phyloP scores from a whole-genome alignment of 2,329 filamentous ascomycete genomes.

The Gliomastix tumulicola region DNA sequence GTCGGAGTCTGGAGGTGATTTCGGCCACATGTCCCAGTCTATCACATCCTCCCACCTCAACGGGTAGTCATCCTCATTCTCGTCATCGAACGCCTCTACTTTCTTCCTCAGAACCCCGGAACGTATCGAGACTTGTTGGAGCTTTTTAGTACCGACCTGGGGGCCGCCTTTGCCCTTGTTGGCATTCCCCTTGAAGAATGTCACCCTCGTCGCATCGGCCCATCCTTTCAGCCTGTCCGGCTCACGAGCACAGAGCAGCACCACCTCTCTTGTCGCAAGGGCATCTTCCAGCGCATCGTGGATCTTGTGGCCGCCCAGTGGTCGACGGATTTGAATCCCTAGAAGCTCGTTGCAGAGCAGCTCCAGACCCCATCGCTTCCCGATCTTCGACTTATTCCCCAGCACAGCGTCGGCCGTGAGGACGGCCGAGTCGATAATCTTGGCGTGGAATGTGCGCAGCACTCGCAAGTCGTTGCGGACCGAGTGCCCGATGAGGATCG shows the following conservation, averaged over 20 bases:
- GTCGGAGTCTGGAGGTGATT: slow-evolving; percentile 2
- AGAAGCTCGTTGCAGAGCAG: slow-evolving; percentile 1
- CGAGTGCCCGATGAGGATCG: slow-evolving; percentile 40
- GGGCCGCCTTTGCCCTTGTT: too few relatives aligned
- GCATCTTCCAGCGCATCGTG: slow-evolving; percentile 3
- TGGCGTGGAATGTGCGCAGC: slow-evolving; percentile 31
- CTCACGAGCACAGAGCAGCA: not conserved
- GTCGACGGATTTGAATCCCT: slow-evolving; percentile 1
- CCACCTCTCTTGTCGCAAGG: slow-evolving; percentile 2
- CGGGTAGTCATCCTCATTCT: not conserved
- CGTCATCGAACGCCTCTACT: not conserved
- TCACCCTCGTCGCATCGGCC: not conserved
- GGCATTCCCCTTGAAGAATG: not conserved
- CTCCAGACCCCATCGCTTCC: slow-evolving; percentile 1
- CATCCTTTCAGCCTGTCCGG: slow-evolving; percentile 1
- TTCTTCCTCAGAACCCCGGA: too few relatives aligned
- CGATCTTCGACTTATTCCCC: not conserved
- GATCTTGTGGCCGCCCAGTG: too few relatives aligned
- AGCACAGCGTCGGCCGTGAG: slow-evolving; percentile 19
- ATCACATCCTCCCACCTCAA: slow-evolving; percentile 3
- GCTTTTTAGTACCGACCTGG: too few relatives aligned
- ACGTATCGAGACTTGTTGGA: too few relatives aligned
- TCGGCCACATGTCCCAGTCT: slow-evolving; percentile 3
- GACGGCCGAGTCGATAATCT: slow-evolving; percentile 35
- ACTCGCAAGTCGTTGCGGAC: slow-evolving; percentile 35